These are phyloP conservation scores for Cystobasidium slooffiae DNA, from an alignment of 1,284 basidiomycete genomes.

Conservation along the genomic window DNA sequence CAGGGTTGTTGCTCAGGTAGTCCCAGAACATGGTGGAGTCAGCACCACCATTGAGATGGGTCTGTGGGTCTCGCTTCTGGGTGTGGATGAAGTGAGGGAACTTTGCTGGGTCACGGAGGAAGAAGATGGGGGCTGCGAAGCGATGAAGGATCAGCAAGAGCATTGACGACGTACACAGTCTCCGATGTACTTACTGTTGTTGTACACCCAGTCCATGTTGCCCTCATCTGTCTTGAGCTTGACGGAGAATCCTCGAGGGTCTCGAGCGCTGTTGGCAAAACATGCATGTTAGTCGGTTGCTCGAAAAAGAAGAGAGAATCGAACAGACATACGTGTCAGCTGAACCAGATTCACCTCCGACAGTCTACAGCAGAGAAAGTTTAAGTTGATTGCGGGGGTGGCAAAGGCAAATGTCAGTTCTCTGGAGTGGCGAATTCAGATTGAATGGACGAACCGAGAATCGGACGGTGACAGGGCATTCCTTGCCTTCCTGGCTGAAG, in stretches of 20 bases:
- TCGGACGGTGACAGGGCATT: constrained; percentile 69
- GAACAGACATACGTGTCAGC: constrained; percentile 66
- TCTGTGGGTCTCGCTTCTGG: constrained; percentile 88
- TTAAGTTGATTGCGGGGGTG: neutral
- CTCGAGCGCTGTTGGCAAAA: constrained; percentile 64
- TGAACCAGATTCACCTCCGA: constrained; percentile 76
- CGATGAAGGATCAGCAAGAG: constrained; percentile 54
- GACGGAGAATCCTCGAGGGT: constrained; percentile 88
- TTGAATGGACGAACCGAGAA: constrained; percentile 65
- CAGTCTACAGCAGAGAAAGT: constrained; percentile 71
- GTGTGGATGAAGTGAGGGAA: constrained; percentile 88
- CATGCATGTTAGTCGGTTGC: neutral
- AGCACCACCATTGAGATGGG: constrained; percentile 79
- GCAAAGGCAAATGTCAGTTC: neutral
- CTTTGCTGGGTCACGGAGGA: constrained; percentile 59
- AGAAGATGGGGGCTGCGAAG: constrained; percentile 51
- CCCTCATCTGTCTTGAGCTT: constrained; percentile 89
- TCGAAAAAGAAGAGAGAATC: neutral
- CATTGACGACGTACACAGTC: neutral
- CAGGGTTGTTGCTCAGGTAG: constrained; percentile 83
- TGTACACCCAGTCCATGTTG: constrained; percentile 85
- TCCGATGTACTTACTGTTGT: constrained; percentile 71
- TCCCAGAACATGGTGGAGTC: constrained; percentile 67
- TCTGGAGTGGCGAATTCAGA: neutral
- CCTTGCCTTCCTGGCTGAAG: constrained; percentile 72